A percentile compares a stretch with the other conserved stretches of the same genome.
These are phyloP conservation scores for Diddensiella caesifluorescens DNA, from an alignment of 805 yeast genomes.

Conservation along the genomic window DNA sequence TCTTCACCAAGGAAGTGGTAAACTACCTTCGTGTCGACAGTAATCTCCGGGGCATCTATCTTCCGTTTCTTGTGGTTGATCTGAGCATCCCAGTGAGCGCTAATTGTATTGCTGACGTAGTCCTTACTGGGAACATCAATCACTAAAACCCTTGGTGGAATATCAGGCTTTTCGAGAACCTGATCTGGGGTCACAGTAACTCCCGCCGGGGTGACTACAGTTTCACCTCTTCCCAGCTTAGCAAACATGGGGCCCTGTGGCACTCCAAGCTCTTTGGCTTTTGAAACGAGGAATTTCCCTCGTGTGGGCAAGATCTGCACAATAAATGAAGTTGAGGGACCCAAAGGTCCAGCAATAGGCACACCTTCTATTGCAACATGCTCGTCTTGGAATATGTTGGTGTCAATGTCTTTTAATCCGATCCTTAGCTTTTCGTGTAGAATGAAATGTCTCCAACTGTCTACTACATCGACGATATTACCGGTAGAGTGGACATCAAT, in stretches of 20 bases:
- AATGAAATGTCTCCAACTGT: slow-evolving; percentile 84
- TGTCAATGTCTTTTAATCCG: slow-evolving; percentile 34
- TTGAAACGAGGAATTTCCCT: slow-evolving; percentile 67
- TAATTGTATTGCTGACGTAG: slow-evolving; percentile 34
- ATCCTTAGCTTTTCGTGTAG: slow-evolving; percentile 62
- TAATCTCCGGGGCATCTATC: background rate
- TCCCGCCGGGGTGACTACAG: slow-evolving; percentile 57
- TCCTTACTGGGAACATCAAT: slow-evolving; percentile 62
- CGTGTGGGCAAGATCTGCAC: slow-evolving; percentile 60
- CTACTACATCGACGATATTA: slow-evolving; percentile 17
- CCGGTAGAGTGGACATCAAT: slow-evolving; percentile 6
- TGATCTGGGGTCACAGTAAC: slow-evolving; percentile 56
- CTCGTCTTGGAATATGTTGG: slow-evolving; percentile 28
- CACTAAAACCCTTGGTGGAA: slow-evolving; percentile 56
- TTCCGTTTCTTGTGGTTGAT: slow-evolving; percentile 5
- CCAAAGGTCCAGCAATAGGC: slow-evolving; percentile 3
- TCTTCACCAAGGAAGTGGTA: slow-evolving; percentile 74
- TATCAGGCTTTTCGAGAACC: slow-evolving; percentile 60
- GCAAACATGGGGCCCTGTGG: slow-evolving; percentile 59
- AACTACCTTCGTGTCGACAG: slow-evolving; percentile 40
- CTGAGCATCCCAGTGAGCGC: slow-evolving; percentile 11
- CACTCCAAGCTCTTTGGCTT: slow-evolving; percentile 65
- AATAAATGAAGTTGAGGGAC: slow-evolving; percentile 53
- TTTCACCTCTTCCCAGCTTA: slow-evolving; percentile 52
- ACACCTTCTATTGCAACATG: slow-evolving; percentile 26